phyloP scores from a whole-genome alignment of 2,329 filamentous ascomycete species.

The Scleromitrula shiraiana region DNA sequence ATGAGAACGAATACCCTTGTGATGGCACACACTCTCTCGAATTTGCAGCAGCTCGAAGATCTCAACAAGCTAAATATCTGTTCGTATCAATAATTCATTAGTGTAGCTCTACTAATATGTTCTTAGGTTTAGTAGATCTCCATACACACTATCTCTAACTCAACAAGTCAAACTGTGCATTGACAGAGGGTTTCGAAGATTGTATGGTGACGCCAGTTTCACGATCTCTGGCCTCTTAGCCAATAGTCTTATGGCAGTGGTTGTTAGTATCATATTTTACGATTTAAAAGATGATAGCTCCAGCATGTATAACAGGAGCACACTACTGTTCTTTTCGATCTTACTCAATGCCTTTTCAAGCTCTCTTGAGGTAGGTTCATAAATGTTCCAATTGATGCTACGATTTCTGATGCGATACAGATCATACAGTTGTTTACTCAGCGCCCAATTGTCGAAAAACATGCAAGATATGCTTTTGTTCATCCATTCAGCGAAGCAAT shows the following conservation, averaged over 20 bases:
- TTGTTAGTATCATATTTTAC: constrained; percentile 56
- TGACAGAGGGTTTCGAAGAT: constrained; percentile 68
- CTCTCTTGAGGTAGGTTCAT: constrained; percentile 40
- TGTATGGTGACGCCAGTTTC: constrained; percentile 66
- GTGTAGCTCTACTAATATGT: background rate
- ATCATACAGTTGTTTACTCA: constrained; percentile 75
- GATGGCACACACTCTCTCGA: constrained; percentile 39
- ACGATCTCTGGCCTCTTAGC: constrained; percentile 40
- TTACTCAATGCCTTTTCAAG: constrained; percentile 57
- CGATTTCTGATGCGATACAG: constrained; percentile 28
- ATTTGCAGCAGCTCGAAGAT: constrained; percentile 34
- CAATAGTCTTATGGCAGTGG: constrained; percentile 44
- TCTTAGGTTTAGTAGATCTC: constrained; percentile 52
- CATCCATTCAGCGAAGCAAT: constrained; percentile 88
- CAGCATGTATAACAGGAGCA: constrained; percentile 56
- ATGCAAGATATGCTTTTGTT: constrained; percentile 78
- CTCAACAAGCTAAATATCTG: constrained; percentile 20
- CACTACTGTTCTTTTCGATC: constrained; percentile 60
- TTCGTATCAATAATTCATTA: background rate
- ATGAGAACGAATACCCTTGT: constrained; percentile 29
- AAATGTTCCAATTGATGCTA: background rate
- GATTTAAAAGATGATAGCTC: constrained; percentile 44
- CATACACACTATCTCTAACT: constrained; percentile 69
- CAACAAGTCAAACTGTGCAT: constrained; percentile 79
- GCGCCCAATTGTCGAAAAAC: constrained; percentile 87